Conservation (phyloP, 768 basidiomycete species). For the Suillus fuscotomentosus region DNA sequence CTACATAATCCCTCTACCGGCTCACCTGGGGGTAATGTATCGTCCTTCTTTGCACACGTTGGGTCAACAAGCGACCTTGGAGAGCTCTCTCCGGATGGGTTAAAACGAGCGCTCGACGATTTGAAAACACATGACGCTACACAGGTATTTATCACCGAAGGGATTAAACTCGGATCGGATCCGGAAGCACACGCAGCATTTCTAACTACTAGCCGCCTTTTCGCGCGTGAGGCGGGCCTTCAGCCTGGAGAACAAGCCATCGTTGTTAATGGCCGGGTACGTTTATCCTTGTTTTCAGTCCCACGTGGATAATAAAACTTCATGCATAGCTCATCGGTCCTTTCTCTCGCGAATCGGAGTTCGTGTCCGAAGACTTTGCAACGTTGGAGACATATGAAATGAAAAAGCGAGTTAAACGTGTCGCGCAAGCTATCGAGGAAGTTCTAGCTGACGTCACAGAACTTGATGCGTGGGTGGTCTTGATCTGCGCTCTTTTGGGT, state of each 20-base stretch:
- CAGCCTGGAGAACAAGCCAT: conserved; percentile 60
- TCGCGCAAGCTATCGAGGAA: conserved; percentile 61
- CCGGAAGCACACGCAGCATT: conserved; percentile 40
- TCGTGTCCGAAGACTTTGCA: conserved; percentile 70
- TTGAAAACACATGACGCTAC: conserved; percentile 13
- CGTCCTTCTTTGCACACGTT: background rate
- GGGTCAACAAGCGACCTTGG: conserved; percentile 25
- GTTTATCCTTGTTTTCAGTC: conserved; percentile 21
- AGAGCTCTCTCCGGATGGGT: conserved; percentile 13
- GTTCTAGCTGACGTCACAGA: conserved; percentile 40
- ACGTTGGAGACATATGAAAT: conserved; percentile 74
- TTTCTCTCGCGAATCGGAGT: conserved; percentile 48
- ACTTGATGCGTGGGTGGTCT: conserved; percentile 41
- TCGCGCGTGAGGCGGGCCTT: conserved; percentile 58
- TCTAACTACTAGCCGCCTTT: conserved; percentile 41
- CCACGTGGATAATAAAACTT: conserved; percentile 7
- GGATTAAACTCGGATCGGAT: conserved; percentile 3
- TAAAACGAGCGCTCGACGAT: background rate
- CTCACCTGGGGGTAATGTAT: background rate
- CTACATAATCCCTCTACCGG: conserved; percentile 62
- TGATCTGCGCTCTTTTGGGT: background rate
- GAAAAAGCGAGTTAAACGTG: conserved; percentile 63
- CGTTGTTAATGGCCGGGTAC: conserved; percentile 81
- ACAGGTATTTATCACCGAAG: conserved; percentile 38
- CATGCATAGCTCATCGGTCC: conserved; percentile 72